Percentiles rank a stretch among this genome's conserved stretches.
phyloP scores from a whole-genome alignment of 1,284 basidiomycete species.

The Hortiboletus rubellus region DNA sequence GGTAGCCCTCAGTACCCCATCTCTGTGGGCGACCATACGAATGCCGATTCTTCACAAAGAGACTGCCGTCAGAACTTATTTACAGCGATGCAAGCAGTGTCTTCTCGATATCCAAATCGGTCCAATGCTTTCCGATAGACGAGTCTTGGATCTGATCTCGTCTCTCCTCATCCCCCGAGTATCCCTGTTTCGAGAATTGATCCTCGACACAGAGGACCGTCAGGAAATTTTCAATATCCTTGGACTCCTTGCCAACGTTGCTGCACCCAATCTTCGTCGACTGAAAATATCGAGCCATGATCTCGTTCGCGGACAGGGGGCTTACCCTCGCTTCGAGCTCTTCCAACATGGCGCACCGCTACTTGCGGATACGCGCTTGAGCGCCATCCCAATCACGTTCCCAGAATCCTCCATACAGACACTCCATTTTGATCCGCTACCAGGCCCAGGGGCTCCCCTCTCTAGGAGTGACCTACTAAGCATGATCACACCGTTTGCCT shows the following conservation, averaged over 20 bases:
- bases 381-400: conserved; percentile 35
- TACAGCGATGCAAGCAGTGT: conserved; percentile 34
- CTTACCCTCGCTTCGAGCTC: conserved; percentile 31
- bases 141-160: conserved; percentile 28
- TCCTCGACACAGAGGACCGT: conserved; percentile 34
- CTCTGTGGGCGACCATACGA: conserved; percentile 35
- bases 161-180: conserved; percentile 32
- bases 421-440: conserved; percentile 34
- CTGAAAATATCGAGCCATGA: conserved; percentile 34
- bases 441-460: conserved; percentile 30
- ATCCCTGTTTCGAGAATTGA: conserved; percentile 33
- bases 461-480: conserved; percentile 30
- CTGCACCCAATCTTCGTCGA: conserved; percentile 30
- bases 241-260: conserved; percentile 21
- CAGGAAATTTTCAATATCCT: conserved; percentile 30
- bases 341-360: conserved; percentile 31
- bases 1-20: conserved; percentile 34
- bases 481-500: conserved; percentile 32
- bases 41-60: conserved; percentile 37
- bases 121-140: conserved; percentile 29
- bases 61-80: conserved; percentile 24
- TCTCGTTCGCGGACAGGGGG: conserved; percentile 25
- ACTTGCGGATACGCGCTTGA: conserved; percentile 31
- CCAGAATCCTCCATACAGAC: conserved; percentile 26
- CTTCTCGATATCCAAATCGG: conserved; percentile 33